Evolutionary conservation across 176 grass and related monocot genomes (phyloP).

Genomic region (Elaeis guineensis): DNA sequence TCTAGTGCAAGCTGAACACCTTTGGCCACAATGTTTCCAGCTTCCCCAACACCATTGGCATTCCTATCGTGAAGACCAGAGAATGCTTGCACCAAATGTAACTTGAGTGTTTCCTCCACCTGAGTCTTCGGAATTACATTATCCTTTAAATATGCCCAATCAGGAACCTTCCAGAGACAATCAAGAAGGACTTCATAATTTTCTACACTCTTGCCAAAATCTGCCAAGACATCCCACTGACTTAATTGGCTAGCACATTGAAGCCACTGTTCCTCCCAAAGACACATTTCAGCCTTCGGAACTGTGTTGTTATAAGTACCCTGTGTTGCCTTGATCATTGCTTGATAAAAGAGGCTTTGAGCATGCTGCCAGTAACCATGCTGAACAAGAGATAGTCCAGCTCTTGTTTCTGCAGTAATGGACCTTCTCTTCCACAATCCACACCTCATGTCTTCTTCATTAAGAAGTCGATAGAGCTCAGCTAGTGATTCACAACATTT

Average conservation of each 20-base stretch:
- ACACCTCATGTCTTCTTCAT: constrained; percentile 97
- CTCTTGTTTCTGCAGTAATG: constrained; percentile 96
- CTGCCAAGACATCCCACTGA: constrained; percentile 91
- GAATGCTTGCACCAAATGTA: constrained; percentile 74
- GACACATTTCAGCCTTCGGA: constrained; percentile 97
- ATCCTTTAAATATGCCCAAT: constrained; percentile 96
- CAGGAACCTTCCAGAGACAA: constrained; percentile 93
- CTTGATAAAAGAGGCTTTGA: constrained; percentile 94
- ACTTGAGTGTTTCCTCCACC: constrained; percentile 83
- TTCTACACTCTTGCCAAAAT: constrained; percentile 96
- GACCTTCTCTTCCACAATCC: constrained; percentile 98
- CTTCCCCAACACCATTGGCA: constrained; percentile 72
- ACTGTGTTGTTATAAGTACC: constrained; percentile 96
- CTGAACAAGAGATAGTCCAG: constrained; percentile 87
- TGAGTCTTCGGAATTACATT: constrained; percentile 81
- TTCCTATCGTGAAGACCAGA: constrained; percentile 82
- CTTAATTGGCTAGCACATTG: constrained; percentile 86
- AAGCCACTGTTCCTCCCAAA: constrained; percentile 98
- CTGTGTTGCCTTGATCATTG: constrained; percentile 99
- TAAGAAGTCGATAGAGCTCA: constrained; percentile 88
- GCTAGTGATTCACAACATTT: constrained; percentile 89
- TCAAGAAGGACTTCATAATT: constrained; percentile 96
- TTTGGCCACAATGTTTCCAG: constrained; percentile 79
- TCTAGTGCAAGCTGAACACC: constrained; percentile 93
- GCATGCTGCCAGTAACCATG: constrained; percentile 95